A percentile compares a stretch with the other conserved stretches of the same genome.
These are phyloP conservation scores for Oryza punctata DNA, from an alignment of 176 grass and related monocot genomes.

Conservation along the genomic window DNA sequence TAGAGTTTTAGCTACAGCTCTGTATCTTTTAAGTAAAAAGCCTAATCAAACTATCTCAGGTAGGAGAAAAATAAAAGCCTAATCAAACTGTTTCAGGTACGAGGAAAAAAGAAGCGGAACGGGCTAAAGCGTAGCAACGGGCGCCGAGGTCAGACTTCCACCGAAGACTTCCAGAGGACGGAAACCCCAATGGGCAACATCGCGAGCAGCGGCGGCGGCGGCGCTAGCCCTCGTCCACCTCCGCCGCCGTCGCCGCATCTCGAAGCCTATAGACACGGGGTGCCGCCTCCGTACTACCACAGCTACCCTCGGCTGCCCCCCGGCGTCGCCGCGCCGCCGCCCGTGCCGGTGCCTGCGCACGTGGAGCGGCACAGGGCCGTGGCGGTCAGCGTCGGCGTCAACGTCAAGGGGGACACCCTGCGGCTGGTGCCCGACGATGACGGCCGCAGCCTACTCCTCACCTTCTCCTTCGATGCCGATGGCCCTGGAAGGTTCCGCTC, in stretches of 20 bases:
- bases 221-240: conserved; percentile 5
- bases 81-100: too few relatives aligned
- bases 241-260: conserved; percentile 5
- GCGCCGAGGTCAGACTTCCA: background rate
- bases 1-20: too few relatives aligned
- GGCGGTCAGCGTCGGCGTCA: conserved; percentile 47
- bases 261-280: conserved; percentile 8
- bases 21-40: too few relatives aligned
- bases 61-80: too few relatives aligned
- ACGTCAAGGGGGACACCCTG: conserved; percentile 50
- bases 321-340: conserved; percentile 14
- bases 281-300: conserved; percentile 32
- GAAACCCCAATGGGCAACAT: conserved; percentile 39
- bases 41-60: too few relatives aligned
- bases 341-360: conserved; percentile 23
- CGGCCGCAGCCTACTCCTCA: conserved; percentile 37
- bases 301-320: conserved; percentile 8
- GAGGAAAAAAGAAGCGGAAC: too few relatives aligned
- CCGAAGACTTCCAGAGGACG: too few relatives aligned
- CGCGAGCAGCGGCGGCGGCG: conserved; percentile 37
- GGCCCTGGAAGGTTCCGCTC: conserved; percentile 44
- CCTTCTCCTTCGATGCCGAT: conserved; percentile 52
- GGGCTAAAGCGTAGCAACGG: too few relatives aligned
- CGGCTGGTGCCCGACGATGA: conserved; percentile 47
- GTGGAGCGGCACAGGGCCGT: conserved; percentile 55